Evolutionary conservation across 2,329 filamentous ascomycete genomes (phyloP), one percentile per base, ranked within the genome.

Genomic region (Cladosporium phlei): DNA sequence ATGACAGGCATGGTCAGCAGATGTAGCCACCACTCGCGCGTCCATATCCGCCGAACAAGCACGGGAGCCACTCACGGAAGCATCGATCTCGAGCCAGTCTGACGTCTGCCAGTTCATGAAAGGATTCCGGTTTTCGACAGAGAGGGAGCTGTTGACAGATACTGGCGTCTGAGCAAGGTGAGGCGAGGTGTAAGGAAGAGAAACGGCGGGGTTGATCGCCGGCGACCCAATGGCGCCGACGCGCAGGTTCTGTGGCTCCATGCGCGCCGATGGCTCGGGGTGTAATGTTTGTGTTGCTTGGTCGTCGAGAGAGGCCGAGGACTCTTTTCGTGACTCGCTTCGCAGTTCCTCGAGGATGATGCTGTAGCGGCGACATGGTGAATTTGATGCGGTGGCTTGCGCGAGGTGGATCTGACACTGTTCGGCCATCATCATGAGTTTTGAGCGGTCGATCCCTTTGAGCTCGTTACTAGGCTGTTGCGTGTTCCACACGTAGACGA

Each of bases 401-500:
- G 69, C 70, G 12, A 75, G 63, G 50, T 74, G 69, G 12, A 63
- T 61, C 37, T 74, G 62, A 46, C 70, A 73, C n/a, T 61, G 58
- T 46, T 74, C 70, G 3, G 70, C 71, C 4, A 71, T 63, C 16
- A 62, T 54, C 28, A 74, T 66, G 3, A 74, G 59, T 11, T 63
- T 42, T 24, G 39, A 40, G 5, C 25, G 34, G 29, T 56, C 46
- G 4, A 50, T 20, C 11, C 28, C 21, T 9, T 40, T 27, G 21
- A 48, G 32, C 16, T 33, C 29, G 19, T 50, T 17, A 14, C 29
- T 52, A 20, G 52, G 62, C 17, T 37, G 42, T 50, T 72, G 69
- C 14, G 75, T 73, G 7, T 70, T 64, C 65, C 69, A 74, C 1
- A 76, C 69, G 22, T 75, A 75, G 0, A 72, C 63, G 0, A 74